Conservation (phyloP, 331 rosid genomes). For the Cucumis variabilis region DNA sequence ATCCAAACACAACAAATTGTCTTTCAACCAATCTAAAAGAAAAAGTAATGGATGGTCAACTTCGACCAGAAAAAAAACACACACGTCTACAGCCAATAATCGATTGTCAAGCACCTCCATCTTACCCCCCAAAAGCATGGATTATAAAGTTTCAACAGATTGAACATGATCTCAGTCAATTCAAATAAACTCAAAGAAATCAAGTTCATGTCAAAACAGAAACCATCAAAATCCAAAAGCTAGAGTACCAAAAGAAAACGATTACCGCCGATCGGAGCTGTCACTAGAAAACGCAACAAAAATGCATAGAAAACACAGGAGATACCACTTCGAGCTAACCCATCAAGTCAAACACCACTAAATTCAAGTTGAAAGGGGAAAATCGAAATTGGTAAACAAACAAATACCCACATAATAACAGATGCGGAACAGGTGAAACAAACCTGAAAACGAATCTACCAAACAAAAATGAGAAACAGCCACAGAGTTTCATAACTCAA, state of each 20-base stretch:
- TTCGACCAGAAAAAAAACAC: neutral
- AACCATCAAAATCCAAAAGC: slow-evolving; percentile 5
- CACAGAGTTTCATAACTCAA: too few relatives aligned
- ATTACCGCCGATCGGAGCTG: slow-evolving; percentile 17
- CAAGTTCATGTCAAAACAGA: slow-evolving; percentile 2
- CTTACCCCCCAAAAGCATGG: neutral
- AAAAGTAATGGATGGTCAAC: neutral
- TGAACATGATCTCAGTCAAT: neutral
- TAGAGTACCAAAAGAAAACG: neutral
- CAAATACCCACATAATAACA: neutral
- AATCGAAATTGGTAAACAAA: neutral
- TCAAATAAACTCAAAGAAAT: slow-evolving; percentile 14
- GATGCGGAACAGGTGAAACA: neutral
- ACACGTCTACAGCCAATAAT: slow-evolving; percentile 11
- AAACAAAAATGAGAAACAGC: slow-evolving; percentile 1
- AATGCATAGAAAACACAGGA: neutral
- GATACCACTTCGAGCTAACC: neutral
- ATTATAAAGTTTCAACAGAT: slow-evolving; percentile 16
- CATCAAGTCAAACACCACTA: slow-evolving; percentile 17
- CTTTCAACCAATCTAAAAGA: neutral
- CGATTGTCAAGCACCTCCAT: neutral
- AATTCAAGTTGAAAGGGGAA: neutral
- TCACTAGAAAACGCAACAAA: neutral
- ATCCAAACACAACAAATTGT: too few relatives aligned
- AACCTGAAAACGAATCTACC: slow-evolving; percentile 18